Conservation (phyloP, 441 rosid species). For the Melastoma candidum region DNA sequence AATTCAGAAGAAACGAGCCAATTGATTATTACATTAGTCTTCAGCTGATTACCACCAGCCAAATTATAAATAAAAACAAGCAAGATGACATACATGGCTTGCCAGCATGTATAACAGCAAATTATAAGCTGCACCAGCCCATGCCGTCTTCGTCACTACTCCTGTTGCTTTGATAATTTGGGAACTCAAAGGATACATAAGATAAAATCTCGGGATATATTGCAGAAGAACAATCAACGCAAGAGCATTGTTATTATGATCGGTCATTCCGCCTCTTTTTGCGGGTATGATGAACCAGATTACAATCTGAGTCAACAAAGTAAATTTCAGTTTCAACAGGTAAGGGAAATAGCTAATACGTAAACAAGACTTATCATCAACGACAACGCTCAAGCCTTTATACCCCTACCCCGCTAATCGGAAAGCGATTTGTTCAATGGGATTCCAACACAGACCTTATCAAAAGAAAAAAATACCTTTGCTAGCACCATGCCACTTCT, state of each 20-base stretch:
- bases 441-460: too few relatives aligned
- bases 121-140: slow-evolving; percentile 98
- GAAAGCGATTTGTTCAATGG: too few relatives aligned
- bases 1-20: slow-evolving; percentile 6
- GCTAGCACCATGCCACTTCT: too few relatives aligned
- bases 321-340: not conserved
- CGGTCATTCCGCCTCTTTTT: slow-evolving; percentile 41
- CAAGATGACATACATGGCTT: slow-evolving; percentile 62
- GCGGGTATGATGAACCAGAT: slow-evolving; percentile 77
- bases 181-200: slow-evolving; percentile 82
- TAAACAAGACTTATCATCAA: slow-evolving; percentile 1
- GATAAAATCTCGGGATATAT: slow-evolving; percentile 75
- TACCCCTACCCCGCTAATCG: too few relatives aligned
- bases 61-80: slow-evolving; percentile 13
- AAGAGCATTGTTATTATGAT: slow-evolving; percentile 67
- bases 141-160: slow-evolving; percentile 83
- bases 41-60: slow-evolving; percentile 1
- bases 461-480: too few relatives aligned
- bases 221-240: slow-evolving; percentile 78
- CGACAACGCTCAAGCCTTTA: not conserved
- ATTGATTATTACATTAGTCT: slow-evolving; percentile 7
- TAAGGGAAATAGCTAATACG: not conserved
- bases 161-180: slow-evolving; percentile 84
- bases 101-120: slow-evolving; percentile 84
- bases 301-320: slow-evolving; percentile 43